These are phyloP conservation scores for Dactylellina parvicollis DNA, from an alignment of 2,329 filamentous ascomycete species.

Conservation along the genomic window DNA sequence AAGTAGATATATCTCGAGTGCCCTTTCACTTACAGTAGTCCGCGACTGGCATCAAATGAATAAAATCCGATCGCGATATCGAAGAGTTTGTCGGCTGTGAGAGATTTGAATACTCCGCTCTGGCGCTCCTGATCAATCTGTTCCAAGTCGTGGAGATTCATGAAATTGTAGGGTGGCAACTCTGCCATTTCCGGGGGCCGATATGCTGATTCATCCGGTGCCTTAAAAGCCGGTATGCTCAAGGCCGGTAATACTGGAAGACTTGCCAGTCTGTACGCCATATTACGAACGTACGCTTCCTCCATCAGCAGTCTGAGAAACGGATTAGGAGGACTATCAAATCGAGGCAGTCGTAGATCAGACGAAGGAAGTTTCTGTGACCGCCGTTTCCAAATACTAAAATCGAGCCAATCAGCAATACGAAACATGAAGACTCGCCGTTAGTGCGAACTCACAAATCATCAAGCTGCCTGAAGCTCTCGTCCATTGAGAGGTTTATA, in stretches of 20 bases:
- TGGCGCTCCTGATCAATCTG: constrained; percentile 45
- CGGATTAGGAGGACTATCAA: background rate
- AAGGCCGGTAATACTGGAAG: constrained; percentile 8
- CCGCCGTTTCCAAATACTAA: background rate
- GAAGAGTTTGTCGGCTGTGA: constrained; percentile 32
- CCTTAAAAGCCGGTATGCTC: constrained; percentile 30
- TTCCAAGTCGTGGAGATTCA: constrained; percentile 32
- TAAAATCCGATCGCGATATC: constrained; percentile 48
- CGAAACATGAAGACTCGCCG: background rate
- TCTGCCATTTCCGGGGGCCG: background rate
- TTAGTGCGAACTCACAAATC: constrained; percentile 25
- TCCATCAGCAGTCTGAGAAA: constrained; percentile 38
- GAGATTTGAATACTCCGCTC: constrained; percentile 21
- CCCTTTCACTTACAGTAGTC: constrained; percentile 17
- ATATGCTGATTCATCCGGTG: constrained; percentile 12
- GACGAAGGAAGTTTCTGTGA: background rate
- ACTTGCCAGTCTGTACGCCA: constrained; percentile 23
- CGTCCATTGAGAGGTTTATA: constrained; percentile 44
- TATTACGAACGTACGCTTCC: constrained; percentile 38
- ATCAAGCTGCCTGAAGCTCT: constrained; percentile 41
- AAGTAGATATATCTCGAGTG: background rate
- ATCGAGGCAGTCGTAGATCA: background rate
- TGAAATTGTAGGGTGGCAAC: constrained; percentile 17
- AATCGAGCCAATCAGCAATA: background rate
- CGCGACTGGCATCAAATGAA: constrained; percentile 33